Conservation (phyloP, 768 basidiomycete genomes). For the Crassisporium funariophilum region DNA sequence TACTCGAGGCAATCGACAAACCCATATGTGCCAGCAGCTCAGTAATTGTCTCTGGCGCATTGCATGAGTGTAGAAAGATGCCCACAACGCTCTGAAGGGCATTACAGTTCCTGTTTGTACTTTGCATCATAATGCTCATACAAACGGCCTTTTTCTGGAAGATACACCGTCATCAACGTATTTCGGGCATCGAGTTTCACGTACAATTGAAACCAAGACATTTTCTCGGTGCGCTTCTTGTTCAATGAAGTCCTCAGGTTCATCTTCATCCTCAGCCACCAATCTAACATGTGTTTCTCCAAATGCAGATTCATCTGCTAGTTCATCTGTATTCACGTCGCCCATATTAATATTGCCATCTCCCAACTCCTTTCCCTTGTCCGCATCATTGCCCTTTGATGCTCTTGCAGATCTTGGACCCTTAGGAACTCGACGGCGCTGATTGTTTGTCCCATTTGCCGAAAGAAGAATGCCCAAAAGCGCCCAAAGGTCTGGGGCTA, state of each 20-base stretch:
- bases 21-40: constrained; percentile 28
- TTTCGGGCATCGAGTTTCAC: not conserved
- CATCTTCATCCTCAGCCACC: not conserved
- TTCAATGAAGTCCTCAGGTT: not conserved
- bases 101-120: constrained; percentile 13
- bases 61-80: constrained; percentile 11
- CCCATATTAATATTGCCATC: not conserved
- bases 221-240: not conserved
- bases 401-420: not conserved
- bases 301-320: too few species aligned
- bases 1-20: constrained; percentile 26
- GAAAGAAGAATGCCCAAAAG: not conserved
- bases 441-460: not conserved
- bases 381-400: not conserved
- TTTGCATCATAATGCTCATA: constrained; percentile 17
- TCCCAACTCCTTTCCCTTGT: not conserved
- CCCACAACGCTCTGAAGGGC: constrained; percentile 11
- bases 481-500: not conserved
- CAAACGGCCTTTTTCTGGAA: constrained; percentile 15
- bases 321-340: not conserved
- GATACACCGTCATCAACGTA: not conserved
- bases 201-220: not conserved
- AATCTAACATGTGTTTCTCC: not conserved
- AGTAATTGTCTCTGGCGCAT: constrained; percentile 2
- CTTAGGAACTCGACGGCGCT: not conserved